Base-by-base conservation (phyloP, 1,284 basidiomycete species). In the Mrakiaceae sp. region DNA sequence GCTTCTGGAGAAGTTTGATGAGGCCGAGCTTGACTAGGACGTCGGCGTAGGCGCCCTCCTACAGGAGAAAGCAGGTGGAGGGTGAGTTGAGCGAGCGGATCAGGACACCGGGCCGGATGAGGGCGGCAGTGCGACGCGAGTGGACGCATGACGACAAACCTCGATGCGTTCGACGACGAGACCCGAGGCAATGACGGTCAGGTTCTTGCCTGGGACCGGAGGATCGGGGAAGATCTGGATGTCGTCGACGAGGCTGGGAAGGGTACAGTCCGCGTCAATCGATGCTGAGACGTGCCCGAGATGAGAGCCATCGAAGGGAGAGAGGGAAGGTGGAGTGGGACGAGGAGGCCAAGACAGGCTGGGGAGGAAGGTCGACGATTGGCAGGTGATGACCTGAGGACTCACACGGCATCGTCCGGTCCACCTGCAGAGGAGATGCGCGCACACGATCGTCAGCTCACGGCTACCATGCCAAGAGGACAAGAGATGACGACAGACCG, bases 21-120 rank as follows among this genome's bases (percentile, higher is more conserved):
- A 88, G 77, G 44, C 93, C 93, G 51, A 96, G 80, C 76, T 95
- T 96, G 67, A 96, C 92, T 1, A 78, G 78, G 3, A 96, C 90
- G 69, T 93, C 84, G 9, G 87, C 92, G 71, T 84, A 88, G 46
- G 93, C 88, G n/a, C 93, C 93, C 8, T 92, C 86, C 91, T 95
- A 68, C 55, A 5, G 64, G 47, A 58, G 39, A 16, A 46, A n/a
- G 40, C 8, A 40, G 42, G 14, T 40, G 39, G 1, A 12, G 51
- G 46, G 52, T 53, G 16, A 53, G 52, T 39, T 7, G 14, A 16
- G 5, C 52, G 3, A 53, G 39, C 54, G 54, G 43, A 5, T 8
- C 27, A 43, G 40, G 50, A 6, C 12, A 54, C 5, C 14, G 39
- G 7, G 55, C 39, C 43, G 14, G 9, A 42, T 6, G 54, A 58